Percentiles rank a stretch among this genome's conserved stretches.
These are phyloP conservation scores for Dioscorea cayenensis DNA, from an alignment of 116 monocot genomes.

Conservation along the genomic window DNA sequence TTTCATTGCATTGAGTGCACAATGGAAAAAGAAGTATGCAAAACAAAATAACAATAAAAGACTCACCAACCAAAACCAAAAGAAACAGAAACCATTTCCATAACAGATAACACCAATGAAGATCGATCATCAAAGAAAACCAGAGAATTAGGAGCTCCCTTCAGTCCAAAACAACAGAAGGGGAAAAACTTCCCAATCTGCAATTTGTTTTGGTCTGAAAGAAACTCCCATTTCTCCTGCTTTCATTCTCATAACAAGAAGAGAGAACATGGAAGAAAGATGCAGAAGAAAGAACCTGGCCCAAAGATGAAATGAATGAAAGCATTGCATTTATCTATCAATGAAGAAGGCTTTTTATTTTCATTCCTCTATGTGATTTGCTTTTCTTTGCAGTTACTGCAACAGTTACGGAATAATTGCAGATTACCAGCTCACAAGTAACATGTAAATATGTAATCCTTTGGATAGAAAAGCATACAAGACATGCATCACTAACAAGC, in stretches of 20 bases:
- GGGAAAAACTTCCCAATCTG: too few species aligned
- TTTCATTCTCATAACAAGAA: slow-evolving; percentile 1
- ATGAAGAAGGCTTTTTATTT: neutral
- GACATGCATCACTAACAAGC: neutral
- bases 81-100: too few species aligned
- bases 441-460: neutral
- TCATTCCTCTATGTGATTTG: neutral
- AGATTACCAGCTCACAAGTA: neutral
- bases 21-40: too few species aligned
- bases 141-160: slow-evolving; percentile 42
- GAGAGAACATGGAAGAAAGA: neutral
- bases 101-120: too few species aligned
- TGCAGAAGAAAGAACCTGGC: neutral
- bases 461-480: neutral
- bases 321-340: neutral
- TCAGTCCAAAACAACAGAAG: slow-evolving; percentile 32
- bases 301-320: neutral
- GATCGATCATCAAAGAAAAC: neutral
- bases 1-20: too few species aligned
- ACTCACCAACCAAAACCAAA: too few species aligned
- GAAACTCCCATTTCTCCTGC: slow-evolving; percentile 36
- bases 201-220: slow-evolving; percentile 25
- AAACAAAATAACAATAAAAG: too few species aligned
- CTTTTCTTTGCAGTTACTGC: neutral
- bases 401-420: neutral